These are phyloP conservation scores for Microthyrium microscopicum DNA, from an alignment of 2,329 filamentous ascomycete species.

Conservation along the genomic window DNA sequence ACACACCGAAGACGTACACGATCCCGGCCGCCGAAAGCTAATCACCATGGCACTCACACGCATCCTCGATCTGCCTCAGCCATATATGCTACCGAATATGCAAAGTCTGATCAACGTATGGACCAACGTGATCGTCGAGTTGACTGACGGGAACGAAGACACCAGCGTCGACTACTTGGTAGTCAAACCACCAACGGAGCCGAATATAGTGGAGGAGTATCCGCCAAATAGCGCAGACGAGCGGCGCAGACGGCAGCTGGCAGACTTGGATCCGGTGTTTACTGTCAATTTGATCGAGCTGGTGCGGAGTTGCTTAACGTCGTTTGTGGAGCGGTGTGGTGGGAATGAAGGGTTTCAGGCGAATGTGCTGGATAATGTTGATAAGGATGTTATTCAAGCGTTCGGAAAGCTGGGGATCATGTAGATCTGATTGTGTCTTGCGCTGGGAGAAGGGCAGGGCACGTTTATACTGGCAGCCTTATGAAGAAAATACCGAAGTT, in stretches of 20 bases:
- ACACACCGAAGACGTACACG: slow-evolving; percentile 42
- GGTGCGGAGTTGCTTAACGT: slow-evolving; percentile 40
- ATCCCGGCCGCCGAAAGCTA: slow-evolving; percentile 50
- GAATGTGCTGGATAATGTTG: slow-evolving; percentile 57
- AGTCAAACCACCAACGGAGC: slow-evolving; percentile 14
- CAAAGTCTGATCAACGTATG: slow-evolving; percentile 64
- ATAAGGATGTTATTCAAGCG: slow-evolving; percentile 50
- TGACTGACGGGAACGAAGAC: slow-evolving; percentile 43
- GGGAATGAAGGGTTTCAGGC: slow-evolving; percentile 50
- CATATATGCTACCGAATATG: slow-evolving; percentile 42
- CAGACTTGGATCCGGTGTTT: slow-evolving; percentile 48
- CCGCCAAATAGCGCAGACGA: slow-evolving; percentile 4
- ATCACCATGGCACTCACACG: slow-evolving; percentile 57
- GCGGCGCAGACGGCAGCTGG: slow-evolving; percentile 16
- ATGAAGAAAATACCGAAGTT: not conserved
- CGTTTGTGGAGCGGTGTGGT: slow-evolving; percentile 28
- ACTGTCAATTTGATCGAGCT: slow-evolving; percentile 45
- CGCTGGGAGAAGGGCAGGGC: not conserved
- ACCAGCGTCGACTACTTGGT: slow-evolving; percentile 24
- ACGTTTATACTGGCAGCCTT: not conserved
- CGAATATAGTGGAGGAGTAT: not conserved
- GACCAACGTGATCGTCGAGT: slow-evolving; percentile 51
- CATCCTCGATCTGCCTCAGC: slow-evolving; percentile 45
- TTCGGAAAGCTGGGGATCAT: slow-evolving; percentile 31
- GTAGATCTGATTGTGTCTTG: slow-evolving; percentile 1